These are phyloP conservation scores for Saccharomyces hybrid DNA, from an alignment of 1,139 yeast species.

Conservation along the genomic window DNA sequence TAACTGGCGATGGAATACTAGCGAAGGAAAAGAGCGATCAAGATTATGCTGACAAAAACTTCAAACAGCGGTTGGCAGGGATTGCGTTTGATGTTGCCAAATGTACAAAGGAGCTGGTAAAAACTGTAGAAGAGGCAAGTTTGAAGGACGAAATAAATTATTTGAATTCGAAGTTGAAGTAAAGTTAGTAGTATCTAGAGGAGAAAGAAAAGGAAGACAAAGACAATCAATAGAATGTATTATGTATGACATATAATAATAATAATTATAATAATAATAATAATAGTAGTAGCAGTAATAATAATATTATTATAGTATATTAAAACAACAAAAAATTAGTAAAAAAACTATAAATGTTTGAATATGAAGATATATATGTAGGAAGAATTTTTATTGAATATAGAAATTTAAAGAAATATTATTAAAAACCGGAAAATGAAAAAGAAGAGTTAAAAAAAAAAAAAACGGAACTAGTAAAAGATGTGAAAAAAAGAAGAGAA, in stretches of 20 bases:
- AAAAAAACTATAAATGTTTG: background rate
- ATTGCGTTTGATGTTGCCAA: constrained; percentile 92
- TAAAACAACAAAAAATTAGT: background rate
- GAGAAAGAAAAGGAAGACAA: background rate
- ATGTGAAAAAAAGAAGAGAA: background rate
- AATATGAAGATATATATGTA: background rate
- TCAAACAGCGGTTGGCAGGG: constrained; percentile 83
- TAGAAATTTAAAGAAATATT: background rate
- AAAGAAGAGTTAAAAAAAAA: background rate
- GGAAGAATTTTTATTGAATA: background rate
- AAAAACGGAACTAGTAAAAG: background rate
- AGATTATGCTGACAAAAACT: constrained; percentile 78
- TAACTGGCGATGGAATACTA: constrained; percentile 34
- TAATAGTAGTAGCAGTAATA: background rate
- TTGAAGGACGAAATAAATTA: constrained; percentile 64
- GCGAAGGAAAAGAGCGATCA: constrained; percentile 42
- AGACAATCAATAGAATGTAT: background rate
- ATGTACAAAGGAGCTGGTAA: constrained; percentile 87
- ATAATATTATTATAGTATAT: background rate
- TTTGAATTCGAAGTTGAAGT: constrained; percentile 33
- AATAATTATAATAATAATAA: background rate
- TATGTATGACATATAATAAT: background rate
- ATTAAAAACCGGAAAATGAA: background rate
- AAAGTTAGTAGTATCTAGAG: background rate
- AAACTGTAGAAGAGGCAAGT: constrained; percentile 91